Percentiles rank a stretch among this genome's conserved stretches.
Conservation (phyloP, 106 monocot genomes). For the Narthecium ossifragum region DNA sequence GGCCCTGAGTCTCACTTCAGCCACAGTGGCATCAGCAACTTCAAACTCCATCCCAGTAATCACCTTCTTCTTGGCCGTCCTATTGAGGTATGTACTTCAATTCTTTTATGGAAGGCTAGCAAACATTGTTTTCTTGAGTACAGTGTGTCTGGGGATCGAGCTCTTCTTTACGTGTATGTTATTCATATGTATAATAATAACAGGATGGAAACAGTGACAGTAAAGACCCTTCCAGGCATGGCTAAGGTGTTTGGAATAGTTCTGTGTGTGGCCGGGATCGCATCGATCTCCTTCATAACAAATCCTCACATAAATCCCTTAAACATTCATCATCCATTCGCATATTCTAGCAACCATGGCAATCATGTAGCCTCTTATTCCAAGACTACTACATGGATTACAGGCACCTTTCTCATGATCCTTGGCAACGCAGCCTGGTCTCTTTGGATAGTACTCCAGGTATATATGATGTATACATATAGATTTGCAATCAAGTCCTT, state of each 20-base stretch:
- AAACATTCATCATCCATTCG: slow-evolving; percentile 19
- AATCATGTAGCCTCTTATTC: neutral
- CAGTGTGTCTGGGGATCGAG: no score
- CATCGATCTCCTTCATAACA: slow-evolving; percentile 9
- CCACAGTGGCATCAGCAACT: slow-evolving; percentile 28
- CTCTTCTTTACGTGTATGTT: no score
- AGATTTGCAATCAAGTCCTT: no score
- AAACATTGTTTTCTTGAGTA: no score
- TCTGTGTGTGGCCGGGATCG: slow-evolving; percentile 7
- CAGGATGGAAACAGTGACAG: slow-evolving; percentile 17
- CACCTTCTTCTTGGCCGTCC: slow-evolving; percentile 34
- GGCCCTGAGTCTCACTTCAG: slow-evolving; percentile 35
- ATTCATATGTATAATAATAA: no score
- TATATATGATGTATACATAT: no score
- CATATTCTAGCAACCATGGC: neutral
- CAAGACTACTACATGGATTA: slow-evolving; percentile 6
- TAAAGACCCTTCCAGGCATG: slow-evolving; percentile 11
- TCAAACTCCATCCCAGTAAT: slow-evolving; percentile 29
- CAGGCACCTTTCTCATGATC: slow-evolving; percentile 18
- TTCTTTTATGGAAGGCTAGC: no score
- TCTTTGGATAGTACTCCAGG: slow-evolving; percentile 22
- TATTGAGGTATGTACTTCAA: slow-evolving; percentile 31
- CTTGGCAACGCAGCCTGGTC: slow-evolving; percentile 11
- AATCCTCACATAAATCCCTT: slow-evolving; percentile 11
- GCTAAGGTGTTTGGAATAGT: slow-evolving; percentile 8